Percentiles rank a stretch among this genome's conserved stretches.
These are phyloP conservation scores for Cordyceps sp. DNA, from an alignment of 2,329 filamentous ascomycete species.

Conservation along the genomic window DNA sequence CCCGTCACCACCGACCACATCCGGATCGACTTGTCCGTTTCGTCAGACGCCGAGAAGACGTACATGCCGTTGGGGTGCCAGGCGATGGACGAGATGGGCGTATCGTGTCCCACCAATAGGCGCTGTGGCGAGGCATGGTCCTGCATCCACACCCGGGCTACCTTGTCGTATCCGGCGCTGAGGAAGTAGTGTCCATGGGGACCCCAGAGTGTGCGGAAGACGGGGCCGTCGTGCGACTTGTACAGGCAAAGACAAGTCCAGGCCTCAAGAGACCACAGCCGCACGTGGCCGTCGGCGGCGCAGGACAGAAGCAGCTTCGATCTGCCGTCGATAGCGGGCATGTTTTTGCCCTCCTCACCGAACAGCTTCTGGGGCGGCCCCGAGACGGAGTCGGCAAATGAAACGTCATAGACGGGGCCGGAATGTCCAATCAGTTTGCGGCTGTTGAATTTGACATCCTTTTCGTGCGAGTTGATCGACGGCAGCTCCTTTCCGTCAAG, in stretches of 20 bases:
- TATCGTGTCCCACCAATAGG: slow-evolving; percentile 82
- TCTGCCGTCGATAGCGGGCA: slow-evolving; percentile 29
- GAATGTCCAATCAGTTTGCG: slow-evolving; percentile 75
- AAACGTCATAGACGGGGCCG: slow-evolving; percentile 73
- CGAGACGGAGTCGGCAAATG: slow-evolving; percentile 63
- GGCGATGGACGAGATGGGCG: slow-evolving; percentile 74
- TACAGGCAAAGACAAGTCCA: slow-evolving; percentile 91
- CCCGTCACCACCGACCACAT: slow-evolving; percentile 96
- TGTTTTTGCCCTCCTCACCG: slow-evolving; percentile 26
- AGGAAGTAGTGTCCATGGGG: slow-evolving; percentile 93
- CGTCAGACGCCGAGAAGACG: slow-evolving; percentile 80
- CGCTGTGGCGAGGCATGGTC: slow-evolving; percentile 82
- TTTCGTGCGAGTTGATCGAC: slow-evolving; percentile 42
- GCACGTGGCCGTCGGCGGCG: slow-evolving; percentile 73
- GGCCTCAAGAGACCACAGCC: slow-evolving; percentile 82
- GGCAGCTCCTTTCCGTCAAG: slow-evolving; percentile 70
- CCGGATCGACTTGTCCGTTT: slow-evolving; percentile 71
- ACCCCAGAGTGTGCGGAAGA: slow-evolving; percentile 79
- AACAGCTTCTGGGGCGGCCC: slow-evolving; percentile 30
- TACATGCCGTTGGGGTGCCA: slow-evolving; percentile 95
- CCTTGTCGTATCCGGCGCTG: slow-evolving; percentile 76
- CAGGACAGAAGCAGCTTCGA: slow-evolving; percentile 72
- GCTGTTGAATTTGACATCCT: slow-evolving; percentile 43
- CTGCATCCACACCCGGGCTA: slow-evolving; percentile 78
- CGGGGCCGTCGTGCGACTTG: slow-evolving; percentile 78